Conservation (phyloP, 116 monocot genomes). For the Zostera marina region DNA sequence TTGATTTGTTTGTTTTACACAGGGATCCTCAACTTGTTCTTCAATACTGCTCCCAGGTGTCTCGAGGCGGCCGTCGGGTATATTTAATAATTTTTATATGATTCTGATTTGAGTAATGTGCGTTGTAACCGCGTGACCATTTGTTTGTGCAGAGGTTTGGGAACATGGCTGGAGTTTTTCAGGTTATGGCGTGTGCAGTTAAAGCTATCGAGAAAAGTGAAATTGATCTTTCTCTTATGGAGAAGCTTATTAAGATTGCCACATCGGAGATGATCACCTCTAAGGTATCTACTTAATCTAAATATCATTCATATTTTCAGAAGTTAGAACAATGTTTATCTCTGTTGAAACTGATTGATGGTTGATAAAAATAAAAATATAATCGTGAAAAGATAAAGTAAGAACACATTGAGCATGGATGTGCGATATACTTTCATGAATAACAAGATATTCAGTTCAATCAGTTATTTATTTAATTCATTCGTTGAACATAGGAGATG, state of each 20-base stretch:
- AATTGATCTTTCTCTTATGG: slow-evolving; percentile 39
- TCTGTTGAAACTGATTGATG: too few relatives aligned
- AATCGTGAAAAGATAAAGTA: too few relatives aligned
- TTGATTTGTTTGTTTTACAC: slow-evolving; percentile 4
- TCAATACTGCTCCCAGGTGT: slow-evolving; percentile 52
- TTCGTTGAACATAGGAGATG: neutral
- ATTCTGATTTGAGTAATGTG: neutral
- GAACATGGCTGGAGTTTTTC: slow-evolving; percentile 73
- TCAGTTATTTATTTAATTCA: neutral
- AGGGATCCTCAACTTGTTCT: slow-evolving; percentile 83
- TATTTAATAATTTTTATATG: neutral
- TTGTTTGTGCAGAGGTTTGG: slow-evolving; percentile 46
- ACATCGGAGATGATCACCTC: slow-evolving; percentile 79
- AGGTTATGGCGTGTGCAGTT: slow-evolving; percentile 77
- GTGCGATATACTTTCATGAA: neutral
- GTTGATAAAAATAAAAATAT: too few relatives aligned
- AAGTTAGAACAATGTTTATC: neutral
- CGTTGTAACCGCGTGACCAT: neutral
- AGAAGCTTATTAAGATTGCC: slow-evolving; percentile 57
- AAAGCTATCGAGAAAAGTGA: slow-evolving; percentile 46
- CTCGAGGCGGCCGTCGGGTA: slow-evolving; percentile 71
- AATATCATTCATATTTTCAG: neutral
- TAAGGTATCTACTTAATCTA: slow-evolving; percentile 25
- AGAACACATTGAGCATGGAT: too few relatives aligned
- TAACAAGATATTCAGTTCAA: neutral